Conservation (phyloP, 2,329 filamentous ascomycete genomes). For the Colletotrichum navitas region DNA sequence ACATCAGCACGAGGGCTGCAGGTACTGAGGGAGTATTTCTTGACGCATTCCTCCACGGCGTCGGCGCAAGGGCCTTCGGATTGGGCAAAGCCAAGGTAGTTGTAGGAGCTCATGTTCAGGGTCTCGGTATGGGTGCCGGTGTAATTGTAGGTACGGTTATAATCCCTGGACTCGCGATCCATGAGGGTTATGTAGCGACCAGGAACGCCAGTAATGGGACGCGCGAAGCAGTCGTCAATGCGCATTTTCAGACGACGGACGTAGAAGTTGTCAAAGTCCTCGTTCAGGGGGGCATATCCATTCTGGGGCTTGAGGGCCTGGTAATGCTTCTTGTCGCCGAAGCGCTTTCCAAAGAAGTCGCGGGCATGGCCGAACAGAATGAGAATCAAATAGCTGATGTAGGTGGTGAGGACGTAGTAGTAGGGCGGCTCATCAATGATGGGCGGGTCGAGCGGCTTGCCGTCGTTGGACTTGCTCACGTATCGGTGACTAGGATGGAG, state of each 20-base stretch:
- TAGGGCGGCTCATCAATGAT: constrained; percentile 96
- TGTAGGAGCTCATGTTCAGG: constrained; percentile 99
- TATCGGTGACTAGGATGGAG: constrained; percentile 86
- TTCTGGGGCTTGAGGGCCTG: constrained; percentile 84
- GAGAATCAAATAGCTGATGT: constrained; percentile 96
- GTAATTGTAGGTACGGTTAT: constrained; percentile 90
- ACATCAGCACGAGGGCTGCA: constrained; percentile 86
- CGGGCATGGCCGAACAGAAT: constrained; percentile 96
- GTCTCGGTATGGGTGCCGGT: constrained; percentile 94
- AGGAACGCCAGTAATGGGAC: constrained; percentile 92
- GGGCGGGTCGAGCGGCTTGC: constrained; percentile 82
- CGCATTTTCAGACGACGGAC: constrained; percentile 91
- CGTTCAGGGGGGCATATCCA: constrained; percentile 95
- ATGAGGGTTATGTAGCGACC: constrained; percentile 94
- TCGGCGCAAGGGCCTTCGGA: constrained; percentile 97
- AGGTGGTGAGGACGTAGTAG: constrained; percentile 96
- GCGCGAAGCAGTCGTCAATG: constrained; percentile 96
- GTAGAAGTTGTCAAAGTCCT: constrained; percentile 99
- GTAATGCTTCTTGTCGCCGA: constrained; percentile 86
- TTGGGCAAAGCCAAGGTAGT: constrained; percentile 98
- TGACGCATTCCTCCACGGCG: constrained; percentile 86
- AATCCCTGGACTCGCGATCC: constrained; percentile 90
- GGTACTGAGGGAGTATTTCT: constrained; percentile 86
- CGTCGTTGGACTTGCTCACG: constrained; percentile 83
- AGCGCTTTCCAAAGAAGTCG: constrained; percentile 98